Evolutionary conservation across 2,329 filamentous ascomycete genomes (phyloP).

Genomic region (Ophiostoma tasmaniense): DNA sequence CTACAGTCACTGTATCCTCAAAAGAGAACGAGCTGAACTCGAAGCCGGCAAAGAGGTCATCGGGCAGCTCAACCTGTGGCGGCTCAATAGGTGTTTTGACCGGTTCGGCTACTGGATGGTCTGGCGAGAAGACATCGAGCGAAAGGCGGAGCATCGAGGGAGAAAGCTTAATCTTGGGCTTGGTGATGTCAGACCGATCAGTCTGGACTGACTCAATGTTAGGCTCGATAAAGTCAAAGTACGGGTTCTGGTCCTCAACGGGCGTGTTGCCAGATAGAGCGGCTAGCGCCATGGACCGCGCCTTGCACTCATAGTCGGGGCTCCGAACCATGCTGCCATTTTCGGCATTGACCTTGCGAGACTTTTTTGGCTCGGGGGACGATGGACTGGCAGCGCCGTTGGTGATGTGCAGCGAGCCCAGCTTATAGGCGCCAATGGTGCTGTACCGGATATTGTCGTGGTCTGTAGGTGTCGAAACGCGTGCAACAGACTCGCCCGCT

Average conservation of each 20-base stretch:
- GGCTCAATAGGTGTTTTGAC: slow-evolving; percentile 3
- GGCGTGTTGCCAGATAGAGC: slow-evolving; percentile 11
- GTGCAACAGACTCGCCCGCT: slow-evolving; percentile 13
- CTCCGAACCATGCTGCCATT: neutral
- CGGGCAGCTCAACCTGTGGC: slow-evolving; percentile 13
- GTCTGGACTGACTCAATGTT: neutral
- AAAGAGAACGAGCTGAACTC: slow-evolving; percentile 31
- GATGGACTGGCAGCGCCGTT: slow-evolving; percentile 49
- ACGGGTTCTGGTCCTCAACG: neutral
- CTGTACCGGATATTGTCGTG: slow-evolving; percentile 38
- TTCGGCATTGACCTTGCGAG: neutral
- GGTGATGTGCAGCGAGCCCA: slow-evolving; percentile 53
- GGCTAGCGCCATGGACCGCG: slow-evolving; percentile 12
- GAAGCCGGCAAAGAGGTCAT: slow-evolving; percentile 24
- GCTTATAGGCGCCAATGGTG: slow-evolving; percentile 53
- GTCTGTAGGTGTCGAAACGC: slow-evolving; percentile 44
- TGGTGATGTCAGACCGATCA: neutral
- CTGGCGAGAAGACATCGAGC: neutral
- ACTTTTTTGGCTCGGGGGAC: slow-evolving; percentile 16
- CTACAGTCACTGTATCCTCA: slow-evolving; percentile 23
- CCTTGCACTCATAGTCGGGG: neutral
- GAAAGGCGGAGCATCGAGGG: neutral
- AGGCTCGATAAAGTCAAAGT: neutral
- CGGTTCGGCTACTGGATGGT: neutral
- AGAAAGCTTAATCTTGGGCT: neutral